These are phyloP conservation scores for Candida maesae DNA, from an alignment of 805 yeast species.

Conservation along the genomic window DNA sequence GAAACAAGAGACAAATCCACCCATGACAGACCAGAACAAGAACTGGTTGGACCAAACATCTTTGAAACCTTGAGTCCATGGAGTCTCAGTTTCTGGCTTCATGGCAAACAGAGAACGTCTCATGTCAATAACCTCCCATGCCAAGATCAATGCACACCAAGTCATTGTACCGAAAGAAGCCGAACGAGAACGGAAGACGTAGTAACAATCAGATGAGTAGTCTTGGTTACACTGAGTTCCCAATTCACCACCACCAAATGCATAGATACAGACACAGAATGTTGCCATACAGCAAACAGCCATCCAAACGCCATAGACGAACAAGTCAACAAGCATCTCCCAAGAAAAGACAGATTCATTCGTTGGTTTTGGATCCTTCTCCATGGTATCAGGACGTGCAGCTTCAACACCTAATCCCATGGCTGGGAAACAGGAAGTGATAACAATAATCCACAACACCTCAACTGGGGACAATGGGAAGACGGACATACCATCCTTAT, in stretches of 20 bases:
- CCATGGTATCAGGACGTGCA: constrained; percentile 61
- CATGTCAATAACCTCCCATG: constrained; percentile 81
- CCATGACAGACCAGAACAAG: constrained; percentile 74
- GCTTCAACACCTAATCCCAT: constrained; percentile 74
- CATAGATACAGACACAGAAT: constrained; percentile 65
- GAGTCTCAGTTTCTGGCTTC: constrained; percentile 57
- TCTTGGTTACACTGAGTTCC: constrained; percentile 60
- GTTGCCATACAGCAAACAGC: constrained; percentile 65
- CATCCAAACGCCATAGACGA: constrained; percentile 70
- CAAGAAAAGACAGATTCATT: constrained; percentile 55
- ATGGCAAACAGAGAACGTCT: constrained; percentile 66
- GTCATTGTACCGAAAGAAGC: constrained; percentile 79
- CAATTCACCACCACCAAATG: constrained; percentile 58
- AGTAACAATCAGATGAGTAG: constrained; percentile 44
- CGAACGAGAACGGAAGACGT: constrained; percentile 73
- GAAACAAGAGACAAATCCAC: constrained; percentile 68
- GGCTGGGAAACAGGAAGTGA: constrained; percentile 79
- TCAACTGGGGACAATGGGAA: constrained; percentile 81
- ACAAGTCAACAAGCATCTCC: constrained; percentile 67
- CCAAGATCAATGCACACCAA: constrained; percentile 77
- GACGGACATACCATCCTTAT: constrained; percentile 60
- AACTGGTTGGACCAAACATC: constrained; percentile 75
- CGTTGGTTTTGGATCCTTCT: constrained; percentile 57
- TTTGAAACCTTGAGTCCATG: constrained; percentile 53
- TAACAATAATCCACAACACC: constrained; percentile 74